A percentile compares a stretch with the other conserved stretches of the same genome.
phyloP scores from a whole-genome alignment of 805 yeast species.

The Pichia scutulata region DNA sequence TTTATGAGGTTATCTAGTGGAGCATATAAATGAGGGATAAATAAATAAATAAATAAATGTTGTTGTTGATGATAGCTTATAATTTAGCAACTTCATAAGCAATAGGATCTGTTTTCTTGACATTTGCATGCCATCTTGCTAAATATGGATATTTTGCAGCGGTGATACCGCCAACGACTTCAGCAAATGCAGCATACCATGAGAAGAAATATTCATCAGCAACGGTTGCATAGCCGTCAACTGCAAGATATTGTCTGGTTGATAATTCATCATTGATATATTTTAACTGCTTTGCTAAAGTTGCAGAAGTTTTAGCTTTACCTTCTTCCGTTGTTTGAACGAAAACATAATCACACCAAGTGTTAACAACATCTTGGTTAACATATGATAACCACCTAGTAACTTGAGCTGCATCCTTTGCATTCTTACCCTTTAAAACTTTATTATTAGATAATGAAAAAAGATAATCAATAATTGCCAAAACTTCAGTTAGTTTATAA shows the following conservation, averaged over 20 bases:
- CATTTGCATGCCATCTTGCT: not conserved
- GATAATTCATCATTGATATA: slow-evolving; percentile 6
- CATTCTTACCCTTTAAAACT: slow-evolving; percentile 50
- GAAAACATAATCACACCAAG: not conserved
- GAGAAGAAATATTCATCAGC: slow-evolving; percentile 9
- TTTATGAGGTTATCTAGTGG: no score
- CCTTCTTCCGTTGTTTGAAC: slow-evolving; percentile 7
- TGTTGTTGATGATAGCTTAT: not conserved
- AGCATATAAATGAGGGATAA: no score
- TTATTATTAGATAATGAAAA: slow-evolving; percentile 29
- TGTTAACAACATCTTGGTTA: slow-evolving; percentile 43
- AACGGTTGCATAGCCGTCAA: slow-evolving; percentile 1
- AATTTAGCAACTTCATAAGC: slow-evolving; percentile 1
- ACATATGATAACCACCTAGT: slow-evolving; percentile 70
- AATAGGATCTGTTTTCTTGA: not conserved
- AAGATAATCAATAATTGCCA: slow-evolving; percentile 49
- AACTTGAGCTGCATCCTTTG: slow-evolving; percentile 52
- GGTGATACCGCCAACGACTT: slow-evolving; percentile 1
- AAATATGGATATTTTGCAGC: not conserved
- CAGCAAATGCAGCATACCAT: not conserved
- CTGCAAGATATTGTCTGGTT: slow-evolving; percentile 1
- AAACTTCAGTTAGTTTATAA: slow-evolving; percentile 54
- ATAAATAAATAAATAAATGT: no score
- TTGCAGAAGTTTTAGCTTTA: not conserved
- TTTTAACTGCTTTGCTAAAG: not conserved